These are phyloP conservation scores for Claviceps digitariae DNA, from an alignment of 2,329 filamentous ascomycete genomes.

Conservation along the genomic window DNA sequence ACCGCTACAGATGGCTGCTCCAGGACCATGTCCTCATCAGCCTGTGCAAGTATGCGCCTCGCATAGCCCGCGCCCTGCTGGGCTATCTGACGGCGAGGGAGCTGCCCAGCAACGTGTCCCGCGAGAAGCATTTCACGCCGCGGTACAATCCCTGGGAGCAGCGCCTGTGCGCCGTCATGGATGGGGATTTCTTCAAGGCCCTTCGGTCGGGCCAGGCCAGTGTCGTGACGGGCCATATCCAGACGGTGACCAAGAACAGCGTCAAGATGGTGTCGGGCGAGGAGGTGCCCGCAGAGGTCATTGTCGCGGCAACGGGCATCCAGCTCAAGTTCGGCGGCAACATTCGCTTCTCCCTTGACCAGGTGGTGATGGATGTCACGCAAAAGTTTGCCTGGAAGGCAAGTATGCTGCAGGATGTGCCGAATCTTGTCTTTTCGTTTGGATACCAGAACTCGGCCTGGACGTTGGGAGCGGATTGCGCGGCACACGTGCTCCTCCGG, in stretches of 20 bases:
- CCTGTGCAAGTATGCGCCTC: constrained; percentile 37
- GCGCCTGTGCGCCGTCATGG: constrained; percentile 44
- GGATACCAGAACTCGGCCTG: constrained; percentile 49
- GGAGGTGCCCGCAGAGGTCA: constrained; percentile 41
- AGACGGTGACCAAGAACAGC: constrained; percentile 26
- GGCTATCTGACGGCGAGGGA: constrained; percentile 25
- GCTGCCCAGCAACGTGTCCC: constrained; percentile 32
- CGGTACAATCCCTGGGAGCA: constrained; percentile 52
- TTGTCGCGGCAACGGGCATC: constrained; percentile 53
- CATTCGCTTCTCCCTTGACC: constrained; percentile 37
- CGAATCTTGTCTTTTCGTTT: constrained; percentile 43
- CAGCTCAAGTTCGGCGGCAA: constrained; percentile 41
- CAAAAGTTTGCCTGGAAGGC: constrained; percentile 43
- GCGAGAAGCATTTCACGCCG: constrained; percentile 42
- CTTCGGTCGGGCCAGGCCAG: constrained; percentile 24
- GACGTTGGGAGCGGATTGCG: constrained; percentile 47
- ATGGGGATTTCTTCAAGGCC: constrained; percentile 32
- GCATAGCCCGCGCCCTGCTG: constrained; percentile 29
- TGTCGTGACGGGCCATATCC: constrained; percentile 33
- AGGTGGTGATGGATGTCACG: constrained; percentile 25
- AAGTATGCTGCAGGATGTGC: constrained; percentile 48
- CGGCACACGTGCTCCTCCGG: constrained; percentile 18
- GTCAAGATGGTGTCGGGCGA: constrained; percentile 30
- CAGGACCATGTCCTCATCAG: constrained; percentile 26
- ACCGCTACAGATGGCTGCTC: constrained; percentile 33